Evolutionary conservation across 306 rosid genomes (phyloP), one percentile per base, ranked within the genome.

Genomic region (Coriaria nepalensis): DNA sequence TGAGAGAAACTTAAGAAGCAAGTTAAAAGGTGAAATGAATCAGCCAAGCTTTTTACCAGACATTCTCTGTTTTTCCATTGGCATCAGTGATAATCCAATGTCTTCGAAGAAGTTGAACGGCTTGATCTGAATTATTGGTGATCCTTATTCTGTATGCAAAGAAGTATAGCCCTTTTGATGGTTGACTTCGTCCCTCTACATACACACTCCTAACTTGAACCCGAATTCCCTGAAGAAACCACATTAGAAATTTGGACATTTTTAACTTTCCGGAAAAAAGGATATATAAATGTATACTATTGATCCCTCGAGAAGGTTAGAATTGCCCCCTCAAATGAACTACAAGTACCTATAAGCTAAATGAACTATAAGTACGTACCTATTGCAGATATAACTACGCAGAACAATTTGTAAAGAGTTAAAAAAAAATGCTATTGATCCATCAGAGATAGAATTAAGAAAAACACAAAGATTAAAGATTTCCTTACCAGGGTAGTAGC

Each of bases 41-140:
- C 14, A 52, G 60, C 6, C 11, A 65, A 62, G 29, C 29, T 20
- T 20, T 92, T 66, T 55, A 82, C 98, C 98, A 67, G 64, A 90
- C 79, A 68, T 75, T 85, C 76, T 90, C 96, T 10, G 71, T 57
- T 72, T 46, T 82, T 62, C 85, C 96, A 53, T 90, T 82, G 29
- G 84, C 92, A 68, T 90, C 98, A 7, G 95, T 81, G 50, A 85
- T 65, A 54, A 90, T 82, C 98, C 98, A 90, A 70, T 85, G 98
- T 64, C 98, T 90, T 79, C 82, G 69, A 47, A 90, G 81, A 67
- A 90, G 94, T 66, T 90, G 96, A 61, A 78, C 83, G 35, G 98
- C 59, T 13, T 70, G 81, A 20, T 82, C 77, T 15, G 96, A 90
- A 56, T 73, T 79, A 74, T 90, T 90, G 54, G 87, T 77, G 37